A percentile compares a stretch with the other conserved stretches of the same genome.
phyloP scores from a whole-genome alignment of 2,329 filamentous ascomycete genomes.

The Beauveria caledonica region DNA sequence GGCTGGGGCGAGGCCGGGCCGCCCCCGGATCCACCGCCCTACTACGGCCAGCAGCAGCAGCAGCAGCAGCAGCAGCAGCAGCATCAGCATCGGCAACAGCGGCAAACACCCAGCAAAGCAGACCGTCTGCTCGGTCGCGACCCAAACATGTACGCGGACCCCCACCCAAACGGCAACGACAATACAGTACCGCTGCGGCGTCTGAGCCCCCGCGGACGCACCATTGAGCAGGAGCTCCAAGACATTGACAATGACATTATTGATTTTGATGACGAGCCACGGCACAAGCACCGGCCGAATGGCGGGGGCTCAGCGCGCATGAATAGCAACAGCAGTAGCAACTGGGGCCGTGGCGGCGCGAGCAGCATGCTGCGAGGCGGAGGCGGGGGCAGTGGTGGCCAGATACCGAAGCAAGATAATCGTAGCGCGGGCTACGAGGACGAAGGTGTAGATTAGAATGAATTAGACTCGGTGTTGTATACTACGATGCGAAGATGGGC shows the following conservation, averaged over 20 bases:
- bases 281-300: conserved; percentile 25
- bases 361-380: conserved; percentile 34
- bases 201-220: conserved; percentile 37
- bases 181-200: conserved; percentile 36
- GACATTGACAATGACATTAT: conserved; percentile 31
- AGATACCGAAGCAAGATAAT: not conserved
- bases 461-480: not conserved
- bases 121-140: conserved; percentile 51
- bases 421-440: conserved; percentile 16
- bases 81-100: too few relatives aligned
- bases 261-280: conserved; percentile 27
- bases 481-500: not conserved
- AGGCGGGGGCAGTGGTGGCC: conserved; percentile 15
- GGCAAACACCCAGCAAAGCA: conserved; percentile 37
- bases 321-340: conserved; percentile 32
- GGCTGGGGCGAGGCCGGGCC: conserved; percentile 51
- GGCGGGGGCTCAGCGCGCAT: conserved; percentile 18
- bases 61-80: conserved; percentile 13
- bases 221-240: conserved; percentile 34
- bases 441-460: conserved; percentile 26
- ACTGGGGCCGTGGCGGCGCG: conserved; percentile 32
- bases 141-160: conserved; percentile 41
- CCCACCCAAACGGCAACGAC: not conserved
- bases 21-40: conserved; percentile 16
- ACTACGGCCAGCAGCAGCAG: conserved; percentile 20